Evolutionary conservation across 768 basidiomycete species (phyloP), one percentile per base, ranked within the genome.

Genomic region (Termitomyces sp.): DNA sequence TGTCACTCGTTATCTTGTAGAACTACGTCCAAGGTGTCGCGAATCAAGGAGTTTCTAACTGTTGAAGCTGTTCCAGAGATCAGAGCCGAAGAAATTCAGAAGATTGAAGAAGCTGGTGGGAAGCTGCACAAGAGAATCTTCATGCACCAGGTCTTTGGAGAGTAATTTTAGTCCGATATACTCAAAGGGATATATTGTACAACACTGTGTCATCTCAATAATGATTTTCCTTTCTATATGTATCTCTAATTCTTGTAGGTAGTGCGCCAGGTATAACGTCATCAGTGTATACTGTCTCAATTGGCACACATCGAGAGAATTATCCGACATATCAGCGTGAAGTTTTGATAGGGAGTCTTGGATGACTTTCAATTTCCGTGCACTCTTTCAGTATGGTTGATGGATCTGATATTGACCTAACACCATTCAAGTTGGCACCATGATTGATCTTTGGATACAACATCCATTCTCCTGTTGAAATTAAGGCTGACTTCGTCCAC

Each of bases 101-200:
- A 76, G 3, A 84, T 89, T 30, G 84, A 87, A 50, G 73, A 75
- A 40, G 82, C 79, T 3, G 86, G 84, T 2, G 62, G 69, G 4
- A 72, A 74, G 62, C 55, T 75, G 55, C 76, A 80, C 65, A 77
- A 76, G 64, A 67, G 78, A 35, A 55, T 71, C 15, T 79, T 66
- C 55, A 75, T 77, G 77, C 58, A 53, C 5, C 69, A 75, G 38
- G 67, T 70, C 14, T 78, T 78, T 60, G 69, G 60, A 8, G 71
- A 72, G 56, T 69, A 58, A 60, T 55, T 26, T 38, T 30, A 14
- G 12, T 35, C 11, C 12, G 35, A 14, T 12, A 7, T 40, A n/a
- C n/a, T 40, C 38, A 40, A 40, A 40, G 38, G 5, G 31, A 33
- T 33, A 33, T 30, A 33, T 33, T 33, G 31, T 10, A 10, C 31